phyloP scores from a whole-genome alignment of 495 filamentous ascomycete species.

The Penicillium flavigenum region DNA sequence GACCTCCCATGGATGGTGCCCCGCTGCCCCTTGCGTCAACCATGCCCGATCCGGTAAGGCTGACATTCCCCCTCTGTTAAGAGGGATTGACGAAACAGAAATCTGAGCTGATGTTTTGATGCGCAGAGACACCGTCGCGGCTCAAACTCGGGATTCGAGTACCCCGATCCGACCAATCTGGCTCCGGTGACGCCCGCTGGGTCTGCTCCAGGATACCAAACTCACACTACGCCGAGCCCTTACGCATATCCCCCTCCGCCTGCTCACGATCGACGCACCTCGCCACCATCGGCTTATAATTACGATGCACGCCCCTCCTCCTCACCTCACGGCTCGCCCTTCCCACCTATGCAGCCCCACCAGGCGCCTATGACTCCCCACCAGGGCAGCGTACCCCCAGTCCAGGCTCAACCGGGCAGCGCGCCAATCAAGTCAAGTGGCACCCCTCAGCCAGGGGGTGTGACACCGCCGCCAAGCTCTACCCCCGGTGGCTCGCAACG shows the following conservation, averaged over 20 bases:
- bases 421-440: neutral
- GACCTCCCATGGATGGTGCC: conserved; percentile 38
- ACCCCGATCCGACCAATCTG: conserved; percentile 55
- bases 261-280: conserved; percentile 49
- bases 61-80: conserved; percentile 19
- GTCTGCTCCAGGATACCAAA: conserved; percentile 50
- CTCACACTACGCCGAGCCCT: conserved; percentile 43
- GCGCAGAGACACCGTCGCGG: conserved; percentile 49
- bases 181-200: conserved; percentile 53
- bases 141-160: conserved; percentile 50
- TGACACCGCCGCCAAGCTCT: conserved; percentile 43
- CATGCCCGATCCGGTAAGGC: conserved; percentile 51
- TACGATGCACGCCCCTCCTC: conserved; percentile 52
- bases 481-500: conserved; percentile 42
- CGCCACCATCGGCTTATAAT: conserved; percentile 49
- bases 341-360: conserved; percentile 41
- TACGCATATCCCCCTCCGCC: conserved; percentile 42
- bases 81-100: neutral
- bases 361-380: conserved; percentile 20
- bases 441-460: conserved; percentile 22
- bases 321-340: conserved; percentile 52
- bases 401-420: conserved; percentile 1
- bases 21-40: conserved; percentile 39
- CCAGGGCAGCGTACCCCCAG: conserved; percentile 8
- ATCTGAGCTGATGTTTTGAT: conserved; percentile 25